Evolutionary conservation across 768 basidiomycete species (phyloP), one percentile per base, ranked within the genome.

Genomic region (Rhodotorula sphaerocarpa): DNA sequence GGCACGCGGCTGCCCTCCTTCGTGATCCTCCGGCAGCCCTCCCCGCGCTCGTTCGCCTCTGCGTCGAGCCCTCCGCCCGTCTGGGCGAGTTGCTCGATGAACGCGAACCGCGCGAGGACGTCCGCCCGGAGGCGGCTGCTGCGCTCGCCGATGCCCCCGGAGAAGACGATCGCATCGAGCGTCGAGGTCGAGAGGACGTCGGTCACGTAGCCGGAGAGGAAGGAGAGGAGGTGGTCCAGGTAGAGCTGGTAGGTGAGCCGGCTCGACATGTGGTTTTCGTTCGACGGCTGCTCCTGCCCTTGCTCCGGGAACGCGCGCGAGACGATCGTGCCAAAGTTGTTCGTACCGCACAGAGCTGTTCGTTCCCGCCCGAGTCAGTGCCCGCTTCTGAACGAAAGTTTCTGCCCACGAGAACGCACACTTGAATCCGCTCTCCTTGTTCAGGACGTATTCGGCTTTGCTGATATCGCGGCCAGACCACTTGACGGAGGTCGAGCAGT

Each of bases 81-180:
- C 16, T 87, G 74, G 0, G 75, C 63, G 31, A 78, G 75, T 61
- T 84, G 84, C 3, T 88, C 88, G 47, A 91, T 73, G 75, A 82
- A 86, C 23, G 55, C 69, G 21, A 85, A 76, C 39, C 79, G 77
- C 41, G 79, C 74, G 6, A 79, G 79, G 23, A 92, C 77, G 25
- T 82, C 81, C 44, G 76, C 72, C 45, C 90, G 76, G 57, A 96
- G 75, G 67, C 81, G 79, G 23, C 75, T 77, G 63, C 84, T 82
- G 67, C 79, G 80, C 75, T 95, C 91, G 0, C 91, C 91, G 55
- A 95, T 88, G 0, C 90, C 90, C 5, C 90, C 90, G 0, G 87
- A 80, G 73, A 92, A 90, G 18, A 91, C 86, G 45, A 92, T 71
- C 3, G 85, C 89, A 73, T 90, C 86, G 16, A 90, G 70, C 12